These are phyloP conservation scores for Scenedesmus sp. DNA, from an alignment of 163 green algal genomes.

Conservation along the genomic window DNA sequence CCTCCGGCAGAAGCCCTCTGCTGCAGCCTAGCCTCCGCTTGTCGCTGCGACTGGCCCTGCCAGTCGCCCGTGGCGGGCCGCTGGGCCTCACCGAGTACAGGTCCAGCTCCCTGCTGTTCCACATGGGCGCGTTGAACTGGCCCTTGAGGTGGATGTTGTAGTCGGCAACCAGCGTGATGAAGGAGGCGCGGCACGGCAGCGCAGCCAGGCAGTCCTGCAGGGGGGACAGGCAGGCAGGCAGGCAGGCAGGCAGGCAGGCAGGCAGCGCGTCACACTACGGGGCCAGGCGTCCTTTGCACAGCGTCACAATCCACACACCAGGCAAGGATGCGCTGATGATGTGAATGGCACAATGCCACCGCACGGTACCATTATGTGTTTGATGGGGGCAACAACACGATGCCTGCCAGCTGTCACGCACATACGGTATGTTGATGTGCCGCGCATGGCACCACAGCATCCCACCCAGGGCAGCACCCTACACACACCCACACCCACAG, in stretches of 20 bases:
- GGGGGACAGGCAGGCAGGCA: background rate
- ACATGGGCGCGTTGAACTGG: background rate
- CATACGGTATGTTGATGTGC: background rate
- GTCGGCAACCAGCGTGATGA: conserved; percentile 9
- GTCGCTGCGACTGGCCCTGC: background rate
- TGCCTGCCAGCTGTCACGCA: background rate
- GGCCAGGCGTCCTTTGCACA: background rate
- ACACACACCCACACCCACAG: background rate
- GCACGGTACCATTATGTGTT: no score
- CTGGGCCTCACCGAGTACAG: conserved; percentile 38
- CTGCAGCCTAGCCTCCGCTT: background rate
- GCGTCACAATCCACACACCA: background rate
- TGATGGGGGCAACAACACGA: background rate
- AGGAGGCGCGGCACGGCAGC: conserved; percentile 7
- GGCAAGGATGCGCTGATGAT: no score
- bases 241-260: background rate
- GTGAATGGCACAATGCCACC: no score
- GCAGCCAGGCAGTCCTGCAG: conserved; percentile 34
- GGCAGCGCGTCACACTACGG: background rate
- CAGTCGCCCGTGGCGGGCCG: no score
- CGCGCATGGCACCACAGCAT: background rate
- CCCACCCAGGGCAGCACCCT: background rate
- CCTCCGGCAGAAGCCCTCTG: no score
- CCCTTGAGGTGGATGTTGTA: conserved; percentile 13
- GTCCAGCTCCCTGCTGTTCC: conserved; percentile 31